Evolutionary conservation across 139 green algal species (phyloP), one percentile per base, ranked within the genome.

Genomic region (Coccomyxa sp.): DNA sequence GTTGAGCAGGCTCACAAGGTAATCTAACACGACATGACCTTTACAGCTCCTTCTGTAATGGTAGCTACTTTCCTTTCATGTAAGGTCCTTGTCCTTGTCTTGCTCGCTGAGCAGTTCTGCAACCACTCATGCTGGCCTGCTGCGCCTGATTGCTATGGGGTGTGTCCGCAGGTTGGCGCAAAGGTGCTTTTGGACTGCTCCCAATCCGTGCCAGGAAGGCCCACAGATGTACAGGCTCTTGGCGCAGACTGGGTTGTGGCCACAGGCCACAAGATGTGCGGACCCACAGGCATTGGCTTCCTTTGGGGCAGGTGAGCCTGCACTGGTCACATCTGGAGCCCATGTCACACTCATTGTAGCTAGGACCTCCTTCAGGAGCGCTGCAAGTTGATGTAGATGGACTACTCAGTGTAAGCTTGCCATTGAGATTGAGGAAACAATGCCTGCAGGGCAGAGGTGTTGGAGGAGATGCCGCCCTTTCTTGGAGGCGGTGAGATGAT

Each of bases 401-500:
- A 55, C 35, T 76, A 18, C 24, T 22, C 29, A 41, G 33, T n/a
- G n/a, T n/a, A n/a, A n/a, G n/a, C n/a, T n/a, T n/a, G n/a, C n/a
- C n/a, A n/a, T n/a, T n/a, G n/a, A n/a, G n/a, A n/a, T n/a, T n/a
- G n/a, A n/a, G n/a, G n/a, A n/a, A n/a, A n/a, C n/a, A n/a, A n/a
- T n/a, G n/a, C n/a, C n/a, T 69, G 73, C 75, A 90, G 86, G 41
- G 83, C 83, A 7, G 92, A 97, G 16, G 40, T 98, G 68, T 88
- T 99, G 39, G 84, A 95, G 76, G 44, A 77, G 31, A 99, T 99
- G 97, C 88, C 89, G 22, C 97, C 97, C 0, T 99, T 92, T 85
- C 95, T 97, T 92, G 95, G 95, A 37, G 97, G 97, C 40, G 97
- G 97, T 24, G 97, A 99, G 85, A 99, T 99, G 97, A 99, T 99